phyloP scores from a whole-genome alignment of 306 rosid genomes.

The Chamaecrista fasciculata region DNA sequence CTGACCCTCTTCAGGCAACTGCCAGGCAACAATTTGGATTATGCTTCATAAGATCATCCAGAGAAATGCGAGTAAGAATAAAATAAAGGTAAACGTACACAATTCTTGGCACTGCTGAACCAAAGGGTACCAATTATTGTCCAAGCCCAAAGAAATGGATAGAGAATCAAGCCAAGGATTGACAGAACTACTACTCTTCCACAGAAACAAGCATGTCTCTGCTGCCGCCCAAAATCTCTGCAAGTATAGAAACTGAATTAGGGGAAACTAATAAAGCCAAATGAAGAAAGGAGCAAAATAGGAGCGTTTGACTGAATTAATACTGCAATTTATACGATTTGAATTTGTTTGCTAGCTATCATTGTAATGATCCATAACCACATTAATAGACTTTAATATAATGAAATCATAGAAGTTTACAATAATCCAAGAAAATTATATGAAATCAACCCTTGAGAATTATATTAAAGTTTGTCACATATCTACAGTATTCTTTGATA shows the following conservation, averaged over 20 bases:
- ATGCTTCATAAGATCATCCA: slow-evolving; percentile 19
- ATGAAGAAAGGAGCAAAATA: background rate
- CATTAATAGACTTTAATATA: background rate
- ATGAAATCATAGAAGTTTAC: slow-evolving; percentile 2
- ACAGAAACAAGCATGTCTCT: slow-evolving; percentile 74
- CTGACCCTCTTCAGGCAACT: slow-evolving; percentile 80
- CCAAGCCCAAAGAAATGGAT: slow-evolving; percentile 93
- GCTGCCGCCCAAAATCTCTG: slow-evolving; percentile 90
- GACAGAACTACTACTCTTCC: slow-evolving; percentile 77
- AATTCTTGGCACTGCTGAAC: slow-evolving; percentile 58
- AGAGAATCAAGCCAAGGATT: slow-evolving; percentile 58
- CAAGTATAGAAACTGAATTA: slow-evolving; percentile 20
- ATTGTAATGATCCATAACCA: slow-evolving; percentile 11
- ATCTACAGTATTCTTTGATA: background rate
- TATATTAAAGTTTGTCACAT: background rate
- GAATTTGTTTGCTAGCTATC: background rate
- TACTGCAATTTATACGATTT: background rate
- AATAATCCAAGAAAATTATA: background rate
- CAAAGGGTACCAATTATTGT: slow-evolving; percentile 71
- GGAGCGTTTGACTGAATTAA: background rate
- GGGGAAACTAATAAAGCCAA: background rate
- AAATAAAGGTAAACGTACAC: slow-evolving; percentile 47
- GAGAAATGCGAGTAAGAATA: slow-evolving; percentile 5
- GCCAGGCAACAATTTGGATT: slow-evolving; percentile 35
- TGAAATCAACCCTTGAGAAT: background rate